Conservation (phyloP, 2,329 filamentous ascomycete species). For the Sporothrix sp. region DNA sequence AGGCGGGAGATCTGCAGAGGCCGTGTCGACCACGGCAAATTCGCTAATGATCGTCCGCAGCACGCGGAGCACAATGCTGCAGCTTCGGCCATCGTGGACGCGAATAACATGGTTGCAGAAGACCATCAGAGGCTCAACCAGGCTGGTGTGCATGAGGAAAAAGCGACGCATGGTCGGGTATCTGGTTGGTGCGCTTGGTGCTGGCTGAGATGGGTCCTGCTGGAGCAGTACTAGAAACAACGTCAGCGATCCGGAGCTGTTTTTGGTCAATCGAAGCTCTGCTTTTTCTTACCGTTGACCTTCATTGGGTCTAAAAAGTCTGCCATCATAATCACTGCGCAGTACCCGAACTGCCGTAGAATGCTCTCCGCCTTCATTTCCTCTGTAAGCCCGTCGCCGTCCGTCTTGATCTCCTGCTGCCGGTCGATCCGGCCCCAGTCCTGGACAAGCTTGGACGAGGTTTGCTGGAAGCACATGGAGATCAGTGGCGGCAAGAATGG, state of each 20-base stretch:
- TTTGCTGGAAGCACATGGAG: conserved; percentile 69
- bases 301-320: conserved; percentile 72
- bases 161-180: conserved; percentile 65
- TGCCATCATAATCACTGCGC: conserved; percentile 83
- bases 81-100: conserved; percentile 83
- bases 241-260: neutral
- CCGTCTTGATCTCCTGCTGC: conserved; percentile 50
- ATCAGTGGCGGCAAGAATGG: conserved; percentile 81
- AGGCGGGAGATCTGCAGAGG: neutral
- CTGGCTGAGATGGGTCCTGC: conserved; percentile 21
- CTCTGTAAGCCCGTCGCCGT: conserved; percentile 72
- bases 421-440: conserved; percentile 76
- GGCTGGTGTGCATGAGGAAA: conserved; percentile 64
- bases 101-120: conserved; percentile 87
- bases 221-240: conserved; percentile 24
- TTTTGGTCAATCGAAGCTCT: no score
- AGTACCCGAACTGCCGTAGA: conserved; percentile 82
- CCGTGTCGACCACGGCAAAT: conserved; percentile 39
- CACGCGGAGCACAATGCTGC: conserved; percentile 75
- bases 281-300: conserved; percentile 37
- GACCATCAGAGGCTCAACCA: conserved; percentile 80
- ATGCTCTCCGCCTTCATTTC: conserved; percentile 99
- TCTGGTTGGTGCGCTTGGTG: conserved; percentile 23
- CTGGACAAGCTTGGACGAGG: conserved; percentile 74
- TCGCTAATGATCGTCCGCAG: conserved; percentile 76